Base-by-base conservation (phyloP, 1,139 yeast species). In the Diutina ranongensis region DNA sequence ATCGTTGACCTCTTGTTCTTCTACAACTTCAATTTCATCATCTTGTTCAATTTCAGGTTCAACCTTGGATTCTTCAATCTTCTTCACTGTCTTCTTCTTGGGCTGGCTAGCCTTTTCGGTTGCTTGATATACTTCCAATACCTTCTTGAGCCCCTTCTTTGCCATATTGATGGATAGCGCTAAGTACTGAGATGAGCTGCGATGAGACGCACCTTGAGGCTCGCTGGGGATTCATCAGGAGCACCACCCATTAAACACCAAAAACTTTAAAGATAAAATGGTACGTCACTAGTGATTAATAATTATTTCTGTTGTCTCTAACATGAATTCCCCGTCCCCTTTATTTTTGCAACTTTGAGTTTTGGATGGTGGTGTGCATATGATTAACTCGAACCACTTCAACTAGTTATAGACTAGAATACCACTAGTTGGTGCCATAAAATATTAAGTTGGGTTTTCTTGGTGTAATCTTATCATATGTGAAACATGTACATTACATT, bases 71-170 rank as follows among this genome's bases (percentile, higher is more conserved):
- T 41, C 44, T 20, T 42, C 41, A 35, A 36, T 4, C 41, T 41
- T 35, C 12, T 25, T 34, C 22, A 46, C 32, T 2, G 48, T 38
- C 49, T 49, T 38, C 19, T 42, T 36, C 27, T 44, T 45, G 38
- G 45, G 16, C 35, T 45, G 28, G 21, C 18, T 15, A 28, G 48
- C 36, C 5, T 49, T 42, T 47, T 49, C 51, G 15, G 33, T 22
- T 13, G 48, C 47, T 49, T 52, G 47, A 44, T 48, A 45, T 46
- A 49, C 49, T 25, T 50, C 51, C 47, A 52, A 50, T 32, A 51
- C 52, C 20, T 36, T 46, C 40, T 46, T 49, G 49, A 52, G 50
- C 34, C 50, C 51, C 45, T 52, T 52, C 45, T 50, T 50, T 34
- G 52, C 46, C 54, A 52, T 52, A 28, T 44, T 47, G 45, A 12